A percentile compares a stretch with the other conserved stretches of the same genome.
phyloP scores from a whole-genome alignment of 2,329 filamentous ascomycete genomes.

The Dactylellina drechsleri region DNA sequence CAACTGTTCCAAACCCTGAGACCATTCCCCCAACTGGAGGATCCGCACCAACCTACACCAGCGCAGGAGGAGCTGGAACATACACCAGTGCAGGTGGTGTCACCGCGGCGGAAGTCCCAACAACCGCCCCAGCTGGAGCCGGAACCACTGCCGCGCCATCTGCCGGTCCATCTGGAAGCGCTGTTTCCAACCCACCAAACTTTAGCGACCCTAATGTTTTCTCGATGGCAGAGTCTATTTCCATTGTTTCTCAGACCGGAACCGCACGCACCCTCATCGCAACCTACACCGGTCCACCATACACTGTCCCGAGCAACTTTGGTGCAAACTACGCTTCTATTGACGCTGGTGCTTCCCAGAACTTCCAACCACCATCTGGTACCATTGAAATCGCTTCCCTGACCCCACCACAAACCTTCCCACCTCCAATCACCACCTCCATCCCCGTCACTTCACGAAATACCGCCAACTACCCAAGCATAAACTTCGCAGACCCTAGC shows the following conservation, averaged over 20 bases:
- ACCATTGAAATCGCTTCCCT: conserved; percentile 33
- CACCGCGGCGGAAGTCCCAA: too few species aligned
- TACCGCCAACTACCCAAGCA: conserved; percentile 45
- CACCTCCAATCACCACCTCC: conserved; percentile 35
- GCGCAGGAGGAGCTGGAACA: not conserved
- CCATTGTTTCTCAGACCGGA: conserved; percentile 36
- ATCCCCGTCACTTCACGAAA: conserved; percentile 33
- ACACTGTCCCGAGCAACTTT: conserved; percentile 24
- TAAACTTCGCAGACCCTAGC: conserved; percentile 35
- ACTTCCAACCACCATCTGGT: conserved; percentile 36
- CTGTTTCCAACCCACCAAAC: conserved; percentile 35
- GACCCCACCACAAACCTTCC: conserved; percentile 40
- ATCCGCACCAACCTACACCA: conserved; percentile 5
- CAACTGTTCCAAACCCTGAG: conserved; percentile 2
- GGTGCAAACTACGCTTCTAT: conserved; percentile 40
- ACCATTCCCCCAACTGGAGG: not conserved
- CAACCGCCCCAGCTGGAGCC: not conserved
- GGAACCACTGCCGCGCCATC: not conserved
- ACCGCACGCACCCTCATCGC: not conserved
- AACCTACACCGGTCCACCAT: conserved; percentile 28
- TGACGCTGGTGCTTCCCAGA: conserved; percentile 37
- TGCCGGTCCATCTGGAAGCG: conserved; percentile 13
- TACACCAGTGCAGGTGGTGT: not conserved
- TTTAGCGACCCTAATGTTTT: conserved; percentile 39
- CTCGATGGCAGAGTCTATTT: conserved; percentile 20